Evolutionary conservation across 148 eudicot species (phyloP), one percentile per base, ranked within the genome.

Genomic region (Camellia japonica): DNA sequence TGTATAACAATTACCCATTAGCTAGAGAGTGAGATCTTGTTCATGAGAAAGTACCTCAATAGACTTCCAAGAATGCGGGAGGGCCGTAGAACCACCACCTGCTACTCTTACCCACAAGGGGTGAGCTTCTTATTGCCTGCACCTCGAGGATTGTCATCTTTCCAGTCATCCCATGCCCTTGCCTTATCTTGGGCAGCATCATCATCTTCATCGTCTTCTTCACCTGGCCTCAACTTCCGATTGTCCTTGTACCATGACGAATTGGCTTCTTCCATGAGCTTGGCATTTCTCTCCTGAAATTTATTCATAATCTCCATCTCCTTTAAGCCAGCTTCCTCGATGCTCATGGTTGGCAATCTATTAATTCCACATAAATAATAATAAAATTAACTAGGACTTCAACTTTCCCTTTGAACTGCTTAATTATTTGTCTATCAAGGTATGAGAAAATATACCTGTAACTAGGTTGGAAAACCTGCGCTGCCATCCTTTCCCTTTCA

Each of bases 301-400:
- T 82, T 77, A 80, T 94, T 94, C 99, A 97, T 97, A 79, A 97
- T 94, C 54, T 97, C 87, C 99, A 97, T 97, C 88, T 97, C 99
- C 79, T 46, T 88, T 70, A 89, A 78, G 38, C 99, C 99, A 80
- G 99, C 99, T 86, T 96, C 99, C 83, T 97, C 99, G 51, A 97
- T 97, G 86, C 99, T 97, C 99, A 97, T 94, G 16, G 98, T 94
- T 20, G 98, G 98, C 89, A 97, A 73, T 87, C 99, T 97, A 68
- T 46, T 23, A 62, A 41, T 52, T 38, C 60, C 49, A 63, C 15
- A 59, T n/a, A 60, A 51, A 75, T 9, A 20, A 20, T 38, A 42
- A 59, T 13, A 72, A 51, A 13, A 72, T 18, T 43, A 7, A 55
- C 16, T 46, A 43, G 79, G 8, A 58, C 41, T 42, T 43, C 38